These are phyloP conservation scores for Synchytrium microbalum DNA, from an alignment of 371 early-diverging fungal species.

Conservation along the genomic window DNA sequence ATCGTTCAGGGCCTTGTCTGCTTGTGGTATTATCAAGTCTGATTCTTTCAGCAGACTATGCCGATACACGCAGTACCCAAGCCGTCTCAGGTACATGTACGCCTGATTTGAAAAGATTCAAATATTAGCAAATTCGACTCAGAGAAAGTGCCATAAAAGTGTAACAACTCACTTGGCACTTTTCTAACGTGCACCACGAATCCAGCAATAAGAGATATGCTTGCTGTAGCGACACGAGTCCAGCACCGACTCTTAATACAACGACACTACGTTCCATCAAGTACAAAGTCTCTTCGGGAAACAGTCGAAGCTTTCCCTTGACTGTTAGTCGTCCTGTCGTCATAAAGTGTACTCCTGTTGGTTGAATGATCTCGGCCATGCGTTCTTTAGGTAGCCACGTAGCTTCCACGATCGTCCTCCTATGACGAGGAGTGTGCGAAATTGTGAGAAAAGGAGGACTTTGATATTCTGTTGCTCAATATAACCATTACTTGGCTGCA, in stretches of 20 bases:
- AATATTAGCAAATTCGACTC: no score
- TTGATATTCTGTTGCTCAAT: no score
- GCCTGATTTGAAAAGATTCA: not conserved
- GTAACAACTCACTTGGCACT: not conserved
- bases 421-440: no score
- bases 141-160: no score
- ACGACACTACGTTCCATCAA: not conserved
- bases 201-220: not conserved
- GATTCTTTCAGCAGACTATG: constrained; percentile 2
- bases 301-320: not conserved
- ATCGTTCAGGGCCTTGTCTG: no score
- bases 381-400: not conserved
- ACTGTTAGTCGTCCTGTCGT: not conserved
- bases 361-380: not conserved
- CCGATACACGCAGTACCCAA: not conserved
- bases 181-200: not conserved
- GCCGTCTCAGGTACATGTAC: not conserved
- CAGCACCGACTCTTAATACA: not conserved
- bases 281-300: not conserved
- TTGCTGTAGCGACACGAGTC: not conserved
- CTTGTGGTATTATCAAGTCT: no score
- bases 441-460: no score
- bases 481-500: no score
- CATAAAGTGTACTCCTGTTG: not conserved
- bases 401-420: not conserved